Evolutionary conservation across 1,284 basidiomycete genomes (phyloP), one percentile per base, ranked within the genome.

Genomic region (Amylostereum areolatum): DNA sequence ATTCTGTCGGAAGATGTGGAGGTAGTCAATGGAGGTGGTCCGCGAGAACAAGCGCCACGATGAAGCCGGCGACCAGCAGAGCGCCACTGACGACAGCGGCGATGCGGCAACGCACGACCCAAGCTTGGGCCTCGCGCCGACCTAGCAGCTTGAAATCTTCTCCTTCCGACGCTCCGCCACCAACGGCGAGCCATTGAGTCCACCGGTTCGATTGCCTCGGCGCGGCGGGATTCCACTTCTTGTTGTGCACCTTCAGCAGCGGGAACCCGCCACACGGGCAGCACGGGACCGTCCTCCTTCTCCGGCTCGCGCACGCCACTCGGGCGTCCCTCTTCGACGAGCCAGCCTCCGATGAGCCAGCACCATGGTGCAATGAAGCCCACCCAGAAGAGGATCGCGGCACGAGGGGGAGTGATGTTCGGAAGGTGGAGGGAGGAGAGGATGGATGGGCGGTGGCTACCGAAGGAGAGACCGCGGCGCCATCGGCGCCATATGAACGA

Each of bases 311-410:
- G 49, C 48, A 48, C 43, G 47, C 55, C 49, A 43, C 52, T 12
- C 70, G 69, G 52, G 68, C 73, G 73, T 34, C 70, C 65, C 40
- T 65, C 62, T 45, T 72, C 74, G 52, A 83, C 71, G 55, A 83
- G 74, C 85, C 85, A 87, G 2, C 84, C 84, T 0, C 84, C 84
- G 11, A 87, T 71, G 34, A 87, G 71, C 84, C 84, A 87, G 57
- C 60, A 87, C 72, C 64, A 85, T 47, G 62, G 85, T 65, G 65
- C 76, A 37, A 85, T 50, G 55, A 87, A 87, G 1, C 84, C 85
- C 0, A 81, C 52, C 80, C 81, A 87, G 65, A 87, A 87, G 9
- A 85, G 66, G 58, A 81, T 33, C 73, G 59, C 75, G 76, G 18
- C 81, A 72, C 2, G 64, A 59, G 18, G 63, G 52, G 7, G 65